Percentiles rank a stretch among this genome's conserved stretches.
These are phyloP conservation scores for Lotmaria passim DNA, from an alignment of 208 protist genomes.

Conservation along the genomic window DNA sequence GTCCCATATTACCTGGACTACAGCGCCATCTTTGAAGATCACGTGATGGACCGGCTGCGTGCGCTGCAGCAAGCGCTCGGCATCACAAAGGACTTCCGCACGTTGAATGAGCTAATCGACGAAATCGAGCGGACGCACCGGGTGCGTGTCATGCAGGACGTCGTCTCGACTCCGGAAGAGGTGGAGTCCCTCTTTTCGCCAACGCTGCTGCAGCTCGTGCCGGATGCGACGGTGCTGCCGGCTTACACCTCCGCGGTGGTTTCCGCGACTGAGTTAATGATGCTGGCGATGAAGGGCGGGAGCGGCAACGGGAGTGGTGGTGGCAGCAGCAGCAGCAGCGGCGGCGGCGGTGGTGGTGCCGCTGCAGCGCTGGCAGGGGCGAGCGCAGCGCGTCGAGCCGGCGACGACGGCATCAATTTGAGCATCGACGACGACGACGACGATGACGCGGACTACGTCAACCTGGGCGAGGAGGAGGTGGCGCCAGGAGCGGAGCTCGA, in stretches of 20 bases:
- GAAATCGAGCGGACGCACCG: constrained; percentile 57
- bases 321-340: neutral
- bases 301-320: constrained; percentile 10
- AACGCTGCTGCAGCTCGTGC: constrained; percentile 83
- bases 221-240: constrained; percentile 79
- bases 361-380: neutral
- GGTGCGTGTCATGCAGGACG: constrained; percentile 74
- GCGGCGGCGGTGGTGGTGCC: neutral
- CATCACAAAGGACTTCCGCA: constrained; percentile 72
- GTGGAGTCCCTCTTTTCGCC: constrained; percentile 80
- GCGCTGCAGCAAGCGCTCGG: constrained; percentile 64
- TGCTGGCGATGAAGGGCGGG: constrained; percentile 59
- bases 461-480: constrained; percentile 47
- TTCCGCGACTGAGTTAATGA: constrained; percentile 70
- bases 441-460: constrained; percentile 39
- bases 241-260: constrained; percentile 68
- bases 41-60: constrained; percentile 69
- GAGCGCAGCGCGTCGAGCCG: neutral
- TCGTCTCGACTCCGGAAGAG: constrained; percentile 73
- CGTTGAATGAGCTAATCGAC: constrained; percentile 74
- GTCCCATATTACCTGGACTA: constrained; percentile 83
- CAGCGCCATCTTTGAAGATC: constrained; percentile 71
- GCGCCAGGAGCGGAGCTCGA: constrained; percentile 60
- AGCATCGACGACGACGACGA: constrained; percentile 32
- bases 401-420: neutral